A percentile compares a stretch with the other conserved stretches of the same genome.
phyloP scores from a whole-genome alignment of 2,329 filamentous ascomycete species.

The Apiospora kogelbergensis region DNA sequence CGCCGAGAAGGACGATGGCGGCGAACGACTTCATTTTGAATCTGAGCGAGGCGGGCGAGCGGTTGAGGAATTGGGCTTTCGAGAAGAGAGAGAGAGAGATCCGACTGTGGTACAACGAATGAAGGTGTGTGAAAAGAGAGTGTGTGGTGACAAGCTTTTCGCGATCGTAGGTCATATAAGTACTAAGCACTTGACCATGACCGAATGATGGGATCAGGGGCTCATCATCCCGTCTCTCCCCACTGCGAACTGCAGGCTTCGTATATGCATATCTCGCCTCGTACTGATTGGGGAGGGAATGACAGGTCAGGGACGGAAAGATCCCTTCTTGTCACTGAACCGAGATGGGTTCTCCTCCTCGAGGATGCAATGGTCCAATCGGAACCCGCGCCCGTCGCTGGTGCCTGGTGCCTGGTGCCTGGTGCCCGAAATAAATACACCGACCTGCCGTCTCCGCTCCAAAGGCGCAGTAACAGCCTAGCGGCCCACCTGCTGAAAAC shows the following conservation, averaged over 20 bases:
- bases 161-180: not conserved
- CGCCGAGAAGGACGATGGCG: not conserved
- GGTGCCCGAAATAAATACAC: not conserved
- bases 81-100: no score
- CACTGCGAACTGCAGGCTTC: not conserved
- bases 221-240: not conserved
- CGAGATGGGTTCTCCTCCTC: not conserved
- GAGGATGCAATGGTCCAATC: not conserved
- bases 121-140: not conserved
- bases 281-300: not conserved
- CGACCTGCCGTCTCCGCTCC: not conserved
- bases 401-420: no score
- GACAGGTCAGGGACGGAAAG: not conserved
- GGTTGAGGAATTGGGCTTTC: not conserved
- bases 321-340: no score
- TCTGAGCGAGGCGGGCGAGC: not conserved
- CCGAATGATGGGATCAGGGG: not conserved
- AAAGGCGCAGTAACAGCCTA: not conserved
- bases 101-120: not conserved
- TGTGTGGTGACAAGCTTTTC: not conserved
- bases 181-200: not conserved
- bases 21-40: not conserved
- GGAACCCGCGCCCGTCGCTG: not conserved
- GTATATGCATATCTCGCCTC: not conserved
- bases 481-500: not conserved